These are phyloP conservation scores for Verbena officinalis DNA, from an alignment of 257 asterid species.

Conservation along the genomic window DNA sequence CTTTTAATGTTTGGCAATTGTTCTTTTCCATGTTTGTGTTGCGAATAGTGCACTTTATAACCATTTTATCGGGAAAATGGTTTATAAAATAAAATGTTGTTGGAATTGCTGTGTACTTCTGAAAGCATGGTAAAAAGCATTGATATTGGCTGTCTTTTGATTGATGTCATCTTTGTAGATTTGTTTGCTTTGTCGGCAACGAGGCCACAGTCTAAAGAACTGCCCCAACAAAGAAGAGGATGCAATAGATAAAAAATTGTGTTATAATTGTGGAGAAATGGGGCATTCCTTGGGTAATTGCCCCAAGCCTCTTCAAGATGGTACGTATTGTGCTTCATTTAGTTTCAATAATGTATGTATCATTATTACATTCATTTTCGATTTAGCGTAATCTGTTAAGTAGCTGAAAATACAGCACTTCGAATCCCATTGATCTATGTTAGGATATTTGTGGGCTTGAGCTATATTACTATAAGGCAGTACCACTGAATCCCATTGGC, in stretches of 20 bases:
- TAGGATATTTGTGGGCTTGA: neutral
- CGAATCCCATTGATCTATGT: neutral
- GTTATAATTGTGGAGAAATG: conserved; percentile 87
- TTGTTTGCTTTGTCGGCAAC: conserved; percentile 78
- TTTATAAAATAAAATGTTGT: neutral
- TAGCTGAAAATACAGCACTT: neutral
- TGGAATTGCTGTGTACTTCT: neutral
- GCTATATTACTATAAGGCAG: neutral
- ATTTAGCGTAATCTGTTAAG: conserved; percentile 1
- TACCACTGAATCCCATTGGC: neutral
- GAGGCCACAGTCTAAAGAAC: conserved; percentile 89
- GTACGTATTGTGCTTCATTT: conserved; percentile 37
- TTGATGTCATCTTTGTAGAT: conserved; percentile 52
- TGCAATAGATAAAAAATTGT: conserved; percentile 52
- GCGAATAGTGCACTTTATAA: neutral
- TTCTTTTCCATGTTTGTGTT: neutral
- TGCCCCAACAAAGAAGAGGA: conserved; percentile 68
- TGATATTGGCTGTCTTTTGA: conserved; percentile 22
- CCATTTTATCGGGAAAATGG: neutral
- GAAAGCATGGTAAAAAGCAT: neutral
- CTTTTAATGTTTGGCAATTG: neutral
- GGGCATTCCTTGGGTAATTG: conserved; percentile 82
- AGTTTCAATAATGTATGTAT: conserved; percentile 3
- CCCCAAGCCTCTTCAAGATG: conserved; percentile 82
- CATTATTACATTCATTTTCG: conserved; percentile 9